Conservation (phyloP, 345 rosid species). For the Salix caprea region DNA sequence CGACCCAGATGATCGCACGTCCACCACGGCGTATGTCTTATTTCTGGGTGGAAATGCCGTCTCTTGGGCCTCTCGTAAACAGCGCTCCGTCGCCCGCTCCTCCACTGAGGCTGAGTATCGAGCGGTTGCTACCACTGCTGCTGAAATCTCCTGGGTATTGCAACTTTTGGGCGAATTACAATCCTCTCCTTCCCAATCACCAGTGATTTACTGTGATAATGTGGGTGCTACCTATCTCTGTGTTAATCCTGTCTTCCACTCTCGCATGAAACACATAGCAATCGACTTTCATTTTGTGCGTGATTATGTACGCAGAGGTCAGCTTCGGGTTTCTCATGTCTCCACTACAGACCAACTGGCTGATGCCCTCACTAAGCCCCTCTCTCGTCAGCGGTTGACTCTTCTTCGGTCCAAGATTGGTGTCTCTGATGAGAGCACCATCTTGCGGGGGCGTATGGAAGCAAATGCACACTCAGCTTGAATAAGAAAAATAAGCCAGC, state of each 20-base stretch:
- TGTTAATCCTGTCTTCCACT: neutral
- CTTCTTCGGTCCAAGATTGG: neutral
- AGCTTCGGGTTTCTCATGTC: neutral
- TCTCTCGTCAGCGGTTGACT: neutral
- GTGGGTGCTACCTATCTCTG: neutral
- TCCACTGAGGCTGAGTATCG: neutral
- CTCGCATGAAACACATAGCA: neutral
- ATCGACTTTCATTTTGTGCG: neutral
- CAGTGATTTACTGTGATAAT: neutral
- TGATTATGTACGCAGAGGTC: no score
- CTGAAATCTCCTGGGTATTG: neutral
- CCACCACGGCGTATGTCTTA: rapidly evolving
- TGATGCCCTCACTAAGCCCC: neutral
- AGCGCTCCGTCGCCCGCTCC: neutral
- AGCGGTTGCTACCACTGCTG: rapidly evolving
- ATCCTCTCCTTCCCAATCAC: neutral
- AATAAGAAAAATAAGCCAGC: no score
- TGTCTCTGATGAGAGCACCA: no score
- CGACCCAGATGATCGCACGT: neutral
- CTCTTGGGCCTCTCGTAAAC: neutral
- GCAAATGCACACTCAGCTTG: no score
- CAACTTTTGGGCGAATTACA: rapidly evolving
- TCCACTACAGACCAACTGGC: neutral
- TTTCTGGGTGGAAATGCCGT: neutral
- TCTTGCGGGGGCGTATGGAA: no score